These are phyloP conservation scores for Neltuma alba DNA, from an alignment of 306 rosid species.

Conservation along the genomic window DNA sequence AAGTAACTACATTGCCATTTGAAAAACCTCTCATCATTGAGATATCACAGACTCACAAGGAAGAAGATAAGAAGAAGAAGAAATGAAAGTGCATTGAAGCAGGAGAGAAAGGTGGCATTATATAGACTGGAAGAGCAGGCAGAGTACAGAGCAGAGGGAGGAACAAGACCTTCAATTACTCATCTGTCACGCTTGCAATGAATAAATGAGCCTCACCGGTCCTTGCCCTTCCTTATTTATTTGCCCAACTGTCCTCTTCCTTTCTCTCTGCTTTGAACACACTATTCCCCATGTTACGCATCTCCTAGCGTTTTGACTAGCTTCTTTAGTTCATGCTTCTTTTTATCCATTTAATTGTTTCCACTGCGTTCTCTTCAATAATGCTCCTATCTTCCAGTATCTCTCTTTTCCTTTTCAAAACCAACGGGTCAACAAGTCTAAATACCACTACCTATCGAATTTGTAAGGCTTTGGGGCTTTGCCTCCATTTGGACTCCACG, in stretches of 20 bases:
- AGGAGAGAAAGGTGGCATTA: background rate
- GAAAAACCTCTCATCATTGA: conserved; percentile 28
- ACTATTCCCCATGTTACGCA: background rate
- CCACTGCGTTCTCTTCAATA: background rate
- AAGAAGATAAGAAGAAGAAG: background rate
- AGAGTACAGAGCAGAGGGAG: background rate
- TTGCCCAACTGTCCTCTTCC: conserved; percentile 37
- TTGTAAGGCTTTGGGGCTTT: background rate
- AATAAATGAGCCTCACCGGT: conserved; percentile 42
- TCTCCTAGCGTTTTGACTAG: conserved; percentile 9
- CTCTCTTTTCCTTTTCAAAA: background rate
- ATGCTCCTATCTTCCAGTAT: too few relatives aligned
- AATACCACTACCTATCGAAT: background rate
- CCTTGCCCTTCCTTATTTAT: conserved; percentile 12
- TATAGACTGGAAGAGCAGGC: conserved; percentile 6
- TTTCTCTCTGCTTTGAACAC: background rate
- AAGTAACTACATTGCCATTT: background rate
- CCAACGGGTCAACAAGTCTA: background rate
- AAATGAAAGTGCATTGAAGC: background rate
- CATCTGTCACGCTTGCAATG: conserved; percentile 30
- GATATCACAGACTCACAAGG: background rate
- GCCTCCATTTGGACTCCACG: background rate
- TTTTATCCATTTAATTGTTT: background rate
- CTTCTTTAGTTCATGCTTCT: background rate
- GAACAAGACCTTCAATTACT: conserved; percentile 25